phyloP scores from a whole-genome alignment of 352 stramenopile species.

The Globisporangium emineosum region DNA sequence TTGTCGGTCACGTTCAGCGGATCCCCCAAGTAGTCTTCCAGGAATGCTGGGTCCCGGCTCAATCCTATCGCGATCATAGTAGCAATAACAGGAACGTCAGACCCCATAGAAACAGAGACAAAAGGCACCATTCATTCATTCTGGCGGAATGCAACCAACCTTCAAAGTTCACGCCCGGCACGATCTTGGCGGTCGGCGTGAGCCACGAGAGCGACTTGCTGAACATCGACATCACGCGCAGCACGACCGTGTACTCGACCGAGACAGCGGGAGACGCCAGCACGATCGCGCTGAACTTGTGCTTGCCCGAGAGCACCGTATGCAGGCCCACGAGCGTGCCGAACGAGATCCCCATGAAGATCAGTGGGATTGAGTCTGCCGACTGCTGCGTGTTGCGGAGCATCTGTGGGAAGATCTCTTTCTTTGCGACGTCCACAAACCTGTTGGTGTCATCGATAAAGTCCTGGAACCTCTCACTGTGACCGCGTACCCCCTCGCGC shows the following conservation, averaged over 20 bases:
- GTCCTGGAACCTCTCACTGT: constrained; percentile 51
- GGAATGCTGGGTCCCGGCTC: constrained; percentile 34
- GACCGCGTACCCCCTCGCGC: constrained; percentile 26
- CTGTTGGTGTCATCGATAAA: constrained; percentile 74
- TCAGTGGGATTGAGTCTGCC: constrained; percentile 22
- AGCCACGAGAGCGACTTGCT: constrained; percentile 39
- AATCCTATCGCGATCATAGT: constrained; percentile 24
- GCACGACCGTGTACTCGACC: constrained; percentile 50
- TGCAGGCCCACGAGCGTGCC: constrained; percentile 58
- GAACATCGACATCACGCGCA: constrained; percentile 39
- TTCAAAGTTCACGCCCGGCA: constrained; percentile 54
- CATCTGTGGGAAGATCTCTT: constrained; percentile 32
- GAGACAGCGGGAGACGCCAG: constrained; percentile 57
- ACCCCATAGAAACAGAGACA: background rate
- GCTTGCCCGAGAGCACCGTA: constrained; percentile 42
- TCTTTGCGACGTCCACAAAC: constrained; percentile 45
- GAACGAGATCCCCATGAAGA: constrained; percentile 72
- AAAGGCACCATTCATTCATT: background rate
- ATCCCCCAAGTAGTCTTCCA: constrained; percentile 54
- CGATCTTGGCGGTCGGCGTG: constrained; percentile 41
- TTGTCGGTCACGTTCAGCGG: constrained; percentile 45
- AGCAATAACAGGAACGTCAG: constrained; percentile 1
- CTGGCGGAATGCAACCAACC: too few species aligned
- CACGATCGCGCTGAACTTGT: constrained; percentile 45
- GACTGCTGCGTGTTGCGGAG: constrained; percentile 16